Conservation (phyloP, 441 rosid species). For the Aleurites moluccanus region DNA sequence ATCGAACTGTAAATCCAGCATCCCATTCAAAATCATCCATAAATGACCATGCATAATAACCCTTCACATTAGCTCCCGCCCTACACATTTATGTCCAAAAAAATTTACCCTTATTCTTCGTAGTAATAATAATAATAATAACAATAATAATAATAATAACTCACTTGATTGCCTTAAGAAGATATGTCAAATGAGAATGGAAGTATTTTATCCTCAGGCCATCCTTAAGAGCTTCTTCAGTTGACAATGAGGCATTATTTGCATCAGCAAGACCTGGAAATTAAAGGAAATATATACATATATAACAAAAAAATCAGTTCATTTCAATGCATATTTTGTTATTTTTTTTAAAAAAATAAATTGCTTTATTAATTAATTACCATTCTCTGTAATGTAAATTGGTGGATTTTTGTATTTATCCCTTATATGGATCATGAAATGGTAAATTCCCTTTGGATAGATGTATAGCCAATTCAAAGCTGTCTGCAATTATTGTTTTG, state of each 20-base stretch:
- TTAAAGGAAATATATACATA: not conserved
- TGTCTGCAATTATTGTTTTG: conserved; percentile 28
- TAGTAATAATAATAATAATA: no score
- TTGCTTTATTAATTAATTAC: conserved; percentile 25
- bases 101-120: not conserved
- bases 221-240: conserved; percentile 30
- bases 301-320: not conserved
- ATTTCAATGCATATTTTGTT: no score
- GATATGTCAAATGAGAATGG: conserved; percentile 27
- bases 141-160: no score
- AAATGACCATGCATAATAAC: conserved; percentile 48
- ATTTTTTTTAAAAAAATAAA: no score
- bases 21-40: conserved; percentile 53
- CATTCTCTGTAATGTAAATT: conserved; percentile 53
- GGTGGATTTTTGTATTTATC: conserved; percentile 41
- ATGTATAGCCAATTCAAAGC: conserved; percentile 39
- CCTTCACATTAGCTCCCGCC: conserved; percentile 51
- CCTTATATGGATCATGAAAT: conserved; percentile 37
- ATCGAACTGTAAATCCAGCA: conserved; percentile 44
- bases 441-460: conserved; percentile 42
- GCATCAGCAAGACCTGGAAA: conserved; percentile 35
- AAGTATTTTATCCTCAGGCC: conserved; percentile 28
- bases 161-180: conserved; percentile 35
- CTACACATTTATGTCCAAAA: not conserved
- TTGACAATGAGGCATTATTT: conserved; percentile 31